Evolutionary conservation across 1,284 basidiomycete genomes (phyloP).

Genomic region (Rhodofomes roseus): DNA sequence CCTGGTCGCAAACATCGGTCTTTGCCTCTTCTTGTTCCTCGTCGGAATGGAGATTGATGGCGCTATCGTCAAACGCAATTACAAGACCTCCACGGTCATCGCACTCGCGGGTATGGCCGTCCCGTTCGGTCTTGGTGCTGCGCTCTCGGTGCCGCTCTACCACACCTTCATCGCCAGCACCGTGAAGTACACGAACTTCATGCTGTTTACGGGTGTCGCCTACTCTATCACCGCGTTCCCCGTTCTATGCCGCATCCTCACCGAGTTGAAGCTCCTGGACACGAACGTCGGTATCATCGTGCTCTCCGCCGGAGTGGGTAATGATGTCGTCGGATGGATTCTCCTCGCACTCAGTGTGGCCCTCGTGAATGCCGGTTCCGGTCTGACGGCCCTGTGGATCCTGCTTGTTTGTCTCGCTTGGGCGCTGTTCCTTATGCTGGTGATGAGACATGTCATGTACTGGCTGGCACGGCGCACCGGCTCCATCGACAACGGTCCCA

Average conservation of each 20-base stretch:
- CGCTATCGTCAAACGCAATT: constrained; percentile 48
- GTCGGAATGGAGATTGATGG: constrained; percentile 91
- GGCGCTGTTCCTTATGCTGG: constrained; percentile 62
- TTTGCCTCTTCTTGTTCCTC: constrained; percentile 90
- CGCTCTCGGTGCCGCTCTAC: constrained; percentile 61
- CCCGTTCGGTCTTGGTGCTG: constrained; percentile 67
- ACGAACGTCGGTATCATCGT: constrained; percentile 67
- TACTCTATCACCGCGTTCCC: constrained; percentile 63
- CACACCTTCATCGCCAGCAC: constrained; percentile 49
- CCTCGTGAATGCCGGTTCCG: constrained; percentile 54
- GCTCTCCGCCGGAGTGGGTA: constrained; percentile 69
- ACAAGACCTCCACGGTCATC: constrained; percentile 36
- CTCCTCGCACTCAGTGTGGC: constrained; percentile 57
- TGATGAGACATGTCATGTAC: constrained; percentile 39
- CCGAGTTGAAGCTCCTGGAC: constrained; percentile 43
- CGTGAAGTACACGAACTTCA: constrained; percentile 62
- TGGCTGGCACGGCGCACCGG: constrained; percentile 72
- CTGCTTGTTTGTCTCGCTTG: constrained; percentile 56
- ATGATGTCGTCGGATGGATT: constrained; percentile 55
- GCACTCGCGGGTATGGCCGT: constrained; percentile 55
- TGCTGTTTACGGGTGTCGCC: constrained; percentile 67
- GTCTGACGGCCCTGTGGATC: constrained; percentile 59
- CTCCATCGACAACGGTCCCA: constrained; percentile 74
- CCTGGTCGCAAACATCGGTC: constrained; percentile 89
- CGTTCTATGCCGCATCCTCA: constrained; percentile 63